These are phyloP conservation scores for Strobilomyces dryophilus DNA, from an alignment of 768 basidiomycete species.

Conservation along the genomic window DNA sequence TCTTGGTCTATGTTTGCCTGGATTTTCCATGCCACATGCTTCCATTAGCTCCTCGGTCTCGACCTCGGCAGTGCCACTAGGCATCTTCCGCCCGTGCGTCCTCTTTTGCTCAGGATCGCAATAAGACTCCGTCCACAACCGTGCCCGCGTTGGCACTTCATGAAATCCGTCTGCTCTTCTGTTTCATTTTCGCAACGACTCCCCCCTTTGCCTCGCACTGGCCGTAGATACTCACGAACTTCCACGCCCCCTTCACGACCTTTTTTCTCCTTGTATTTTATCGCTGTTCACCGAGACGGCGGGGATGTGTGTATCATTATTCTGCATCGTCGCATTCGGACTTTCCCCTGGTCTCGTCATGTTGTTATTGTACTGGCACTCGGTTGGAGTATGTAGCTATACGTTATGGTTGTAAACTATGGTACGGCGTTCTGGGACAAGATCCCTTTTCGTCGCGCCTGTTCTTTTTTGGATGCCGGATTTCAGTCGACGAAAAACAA, in stretches of 20 bases:
- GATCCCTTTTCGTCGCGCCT: not conserved
- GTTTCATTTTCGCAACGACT: conserved; percentile 5
- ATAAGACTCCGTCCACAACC: not conserved
- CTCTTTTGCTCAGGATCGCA: conserved; percentile 3
- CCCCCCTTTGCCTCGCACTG: conserved; percentile 4
- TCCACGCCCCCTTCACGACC: conserved; percentile 26
- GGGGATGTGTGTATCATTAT: conserved; percentile 33
- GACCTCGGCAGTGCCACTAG: conserved; percentile 1
- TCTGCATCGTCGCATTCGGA: conserved; percentile 29
- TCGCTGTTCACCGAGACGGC: conserved; percentile 18
- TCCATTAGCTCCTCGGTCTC: conserved; percentile 24
- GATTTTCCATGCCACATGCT: conserved; percentile 21
- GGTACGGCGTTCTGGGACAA: conserved; percentile 14
- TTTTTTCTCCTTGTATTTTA: conserved; percentile 25
- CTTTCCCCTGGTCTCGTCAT: conserved; percentile 11
- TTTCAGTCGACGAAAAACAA: not conserved
- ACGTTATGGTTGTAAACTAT: conserved; percentile 37
- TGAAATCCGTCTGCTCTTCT: conserved; percentile 5
- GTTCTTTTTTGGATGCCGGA: not conserved
- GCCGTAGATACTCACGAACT: conserved; percentile 23
- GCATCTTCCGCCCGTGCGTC: conserved; percentile 15
- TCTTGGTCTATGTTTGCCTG: conserved; percentile 19
- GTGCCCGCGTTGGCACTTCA: conserved; percentile 2
- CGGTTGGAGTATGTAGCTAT: conserved; percentile 30
- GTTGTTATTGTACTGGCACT: conserved; percentile 22